Conservation (phyloP, 257 asterid species). For the Lycium ferocissimum region DNA sequence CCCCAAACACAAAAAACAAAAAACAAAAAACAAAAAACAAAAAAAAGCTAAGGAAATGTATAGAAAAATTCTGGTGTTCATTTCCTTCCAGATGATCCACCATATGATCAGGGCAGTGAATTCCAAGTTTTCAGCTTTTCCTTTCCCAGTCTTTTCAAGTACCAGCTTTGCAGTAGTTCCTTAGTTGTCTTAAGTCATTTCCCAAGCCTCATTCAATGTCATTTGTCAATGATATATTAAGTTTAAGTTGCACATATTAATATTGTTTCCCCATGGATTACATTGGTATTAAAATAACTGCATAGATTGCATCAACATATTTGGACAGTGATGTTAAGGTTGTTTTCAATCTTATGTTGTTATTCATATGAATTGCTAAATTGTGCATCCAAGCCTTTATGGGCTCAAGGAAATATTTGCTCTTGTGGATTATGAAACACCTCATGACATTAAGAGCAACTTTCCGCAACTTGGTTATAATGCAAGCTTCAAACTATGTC, state of each 20-base stretch:
- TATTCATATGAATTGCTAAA: constrained; percentile 21
- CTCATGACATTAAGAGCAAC: constrained; percentile 11
- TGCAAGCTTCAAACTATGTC: constrained; percentile 3
- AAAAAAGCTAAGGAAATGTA: too few relatives aligned
- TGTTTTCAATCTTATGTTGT: constrained; percentile 1
- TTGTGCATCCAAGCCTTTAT: background rate
- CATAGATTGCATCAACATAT: background rate
- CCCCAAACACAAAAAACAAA: background rate
- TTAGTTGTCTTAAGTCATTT: too few relatives aligned
- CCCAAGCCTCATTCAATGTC: background rate
- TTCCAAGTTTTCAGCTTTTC: too few relatives aligned
- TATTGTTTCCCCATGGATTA: background rate
- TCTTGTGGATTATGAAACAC: constrained; percentile 22
- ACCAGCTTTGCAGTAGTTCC: too few relatives aligned
- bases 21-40: background rate
- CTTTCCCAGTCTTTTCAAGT: too few relatives aligned
- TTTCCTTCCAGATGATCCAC: too few relatives aligned
- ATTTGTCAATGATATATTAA: too few relatives aligned
- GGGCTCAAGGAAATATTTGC: constrained; percentile 4
- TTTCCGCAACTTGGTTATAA: constrained; percentile 6
- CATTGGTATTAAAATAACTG: background rate
- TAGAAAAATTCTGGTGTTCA: background rate
- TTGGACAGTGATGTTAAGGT: background rate
- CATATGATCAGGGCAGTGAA: too few relatives aligned
- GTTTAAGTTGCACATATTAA: background rate